Percentiles rank a stretch among this genome's conserved stretches.
Evolutionary conservation across 768 basidiomycete species (phyloP).

Genomic region (Kwoniella dendrophila): DNA sequence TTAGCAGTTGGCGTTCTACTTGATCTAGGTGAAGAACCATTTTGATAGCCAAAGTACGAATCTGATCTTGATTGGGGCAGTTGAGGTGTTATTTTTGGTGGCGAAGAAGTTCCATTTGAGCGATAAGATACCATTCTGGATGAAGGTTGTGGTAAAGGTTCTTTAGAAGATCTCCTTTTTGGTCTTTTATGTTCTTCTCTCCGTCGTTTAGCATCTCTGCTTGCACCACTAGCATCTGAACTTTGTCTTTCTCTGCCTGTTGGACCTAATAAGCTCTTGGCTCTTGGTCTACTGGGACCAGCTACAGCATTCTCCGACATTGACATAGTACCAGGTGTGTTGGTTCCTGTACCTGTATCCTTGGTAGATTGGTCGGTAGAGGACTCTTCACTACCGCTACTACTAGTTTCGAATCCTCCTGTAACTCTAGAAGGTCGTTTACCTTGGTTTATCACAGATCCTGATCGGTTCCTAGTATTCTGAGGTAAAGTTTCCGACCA

Average conservation of each 20-base stretch:
- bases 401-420: slow-evolving; percentile 41
- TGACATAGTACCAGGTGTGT: slow-evolving; percentile 10
- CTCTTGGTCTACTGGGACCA: slow-evolving; percentile 17
- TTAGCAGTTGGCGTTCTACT: background rate
- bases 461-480: slow-evolving; percentile 13
- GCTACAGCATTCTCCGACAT: slow-evolving; percentile 10
- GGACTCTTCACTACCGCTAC: slow-evolving; percentile 15
- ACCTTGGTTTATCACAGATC: slow-evolving; percentile 27
- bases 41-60: slow-evolving; percentile 14
- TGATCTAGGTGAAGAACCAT: slow-evolving; percentile 6
- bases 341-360: slow-evolving; percentile 6
- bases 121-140: slow-evolving; percentile 4
- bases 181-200: slow-evolving; percentile 1
- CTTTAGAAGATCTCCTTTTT: background rate
- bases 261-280: slow-evolving; percentile 14
- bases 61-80: slow-evolving; percentile 27
- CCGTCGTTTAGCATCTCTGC: slow-evolving; percentile 12
- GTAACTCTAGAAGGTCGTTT: slow-evolving; percentile 35
- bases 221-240: slow-evolving; percentile 18
- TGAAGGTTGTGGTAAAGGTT: slow-evolving; percentile 3
- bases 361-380: slow-evolving; percentile 12
- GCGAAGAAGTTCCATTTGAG: slow-evolving; percentile 4
- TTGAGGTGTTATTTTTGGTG: background rate
- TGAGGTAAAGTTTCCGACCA: slow-evolving; percentile 18
- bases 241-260: slow-evolving; percentile 10